Evolutionary conservation across 345 rosid species (phyloP), one percentile per base, ranked within the genome.

Genomic region (Linum trigynum): DNA sequence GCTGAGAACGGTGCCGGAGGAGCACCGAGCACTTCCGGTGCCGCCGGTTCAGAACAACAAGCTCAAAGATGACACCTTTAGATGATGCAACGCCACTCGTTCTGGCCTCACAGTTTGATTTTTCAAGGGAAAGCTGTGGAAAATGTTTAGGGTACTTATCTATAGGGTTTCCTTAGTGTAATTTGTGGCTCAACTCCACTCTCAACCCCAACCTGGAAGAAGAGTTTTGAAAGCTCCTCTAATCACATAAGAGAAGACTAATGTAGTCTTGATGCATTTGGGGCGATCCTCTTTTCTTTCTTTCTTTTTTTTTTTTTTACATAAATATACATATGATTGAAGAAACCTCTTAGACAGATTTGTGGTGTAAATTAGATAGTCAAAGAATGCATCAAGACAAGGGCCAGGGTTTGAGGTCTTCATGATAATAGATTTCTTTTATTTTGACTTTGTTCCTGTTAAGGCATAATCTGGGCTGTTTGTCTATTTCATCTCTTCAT

Each of bases 1-100:
- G 72, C 65, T 50, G 92, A 91, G 74, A 82, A 88, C 37, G 91
- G 91, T 62, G 84, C 85, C 55, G 89, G 85, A 23, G 32, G 32
- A 23, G 32, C 32, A 51, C 84, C 85, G 35, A 78, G 88, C 72
- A 59, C 76, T 45, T 59, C 95, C 7, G 83, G 69, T 57, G 82
- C 81, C 16, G 67, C 75, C 43, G 76, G 60, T 68, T 76, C 85
- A 43, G 87, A 88, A 71, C 86, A 82, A 74, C 86, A 82, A 74
- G 76, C 76, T 61, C 87, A 81, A 69, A 76, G 91, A 77, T 86
- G 78, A 82, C 66, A 41, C 67, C 39, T 17, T 35, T n/a, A 35
- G 38, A n/a, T 38, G 72, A 59, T 72, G 69, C 39, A 57, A 42
- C 72, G 77, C 61, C 62, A 65, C 72, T 73, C 60, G 32, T 23